These are phyloP conservation scores for Coniella lustricola DNA, from an alignment of 2,329 filamentous ascomycete genomes.

Conservation along the genomic window DNA sequence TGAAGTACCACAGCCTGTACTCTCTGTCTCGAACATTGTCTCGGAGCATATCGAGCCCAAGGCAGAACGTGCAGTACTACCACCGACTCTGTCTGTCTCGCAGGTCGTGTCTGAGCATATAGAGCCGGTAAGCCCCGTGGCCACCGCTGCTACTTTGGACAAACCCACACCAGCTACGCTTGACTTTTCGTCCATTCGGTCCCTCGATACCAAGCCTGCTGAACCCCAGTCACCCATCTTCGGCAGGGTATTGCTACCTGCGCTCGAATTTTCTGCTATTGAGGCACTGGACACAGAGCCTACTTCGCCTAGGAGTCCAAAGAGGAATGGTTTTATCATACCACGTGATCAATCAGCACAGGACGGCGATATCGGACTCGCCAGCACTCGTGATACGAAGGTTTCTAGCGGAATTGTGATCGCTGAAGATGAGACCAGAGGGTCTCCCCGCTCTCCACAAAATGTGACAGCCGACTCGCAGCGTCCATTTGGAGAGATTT, in stretches of 20 bases:
- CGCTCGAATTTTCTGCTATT: slow-evolving; percentile 37
- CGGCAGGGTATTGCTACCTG: slow-evolving; percentile 16
- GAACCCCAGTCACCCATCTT: slow-evolving; percentile 22
- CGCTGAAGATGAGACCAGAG: slow-evolving; percentile 58
- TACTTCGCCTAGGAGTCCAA: slow-evolving; percentile 41
- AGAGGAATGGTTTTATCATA: slow-evolving; percentile 50
- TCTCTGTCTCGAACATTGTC: slow-evolving; percentile 26
- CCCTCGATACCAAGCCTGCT: slow-evolving; percentile 38
- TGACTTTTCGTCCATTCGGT: slow-evolving; percentile 33
- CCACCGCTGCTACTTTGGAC: slow-evolving; percentile 14
- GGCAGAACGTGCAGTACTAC: slow-evolving; percentile 10
- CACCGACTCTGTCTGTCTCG: slow-evolving; percentile 25
- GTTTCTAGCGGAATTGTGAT: slow-evolving; percentile 39
- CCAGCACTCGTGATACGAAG: slow-evolving; percentile 38
- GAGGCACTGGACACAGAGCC: slow-evolving; percentile 40
- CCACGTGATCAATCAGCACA: slow-evolving; percentile 33
- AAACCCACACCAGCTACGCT: slow-evolving; percentile 20
- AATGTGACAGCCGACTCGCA: slow-evolving; percentile 48
- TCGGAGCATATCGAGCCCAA: slow-evolving; percentile 27
- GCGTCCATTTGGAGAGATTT: slow-evolving; percentile 54
- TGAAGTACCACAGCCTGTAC: slow-evolving; percentile 22
- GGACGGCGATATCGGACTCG: slow-evolving; percentile 13
- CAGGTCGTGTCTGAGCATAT: slow-evolving; percentile 25
- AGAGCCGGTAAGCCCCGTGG: slow-evolving; percentile 26
- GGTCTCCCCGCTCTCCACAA: slow-evolving; percentile 37